These are phyloP conservation scores for Brassica incana DNA, from an alignment of 345 rosid genomes.

Conservation along the genomic window DNA sequence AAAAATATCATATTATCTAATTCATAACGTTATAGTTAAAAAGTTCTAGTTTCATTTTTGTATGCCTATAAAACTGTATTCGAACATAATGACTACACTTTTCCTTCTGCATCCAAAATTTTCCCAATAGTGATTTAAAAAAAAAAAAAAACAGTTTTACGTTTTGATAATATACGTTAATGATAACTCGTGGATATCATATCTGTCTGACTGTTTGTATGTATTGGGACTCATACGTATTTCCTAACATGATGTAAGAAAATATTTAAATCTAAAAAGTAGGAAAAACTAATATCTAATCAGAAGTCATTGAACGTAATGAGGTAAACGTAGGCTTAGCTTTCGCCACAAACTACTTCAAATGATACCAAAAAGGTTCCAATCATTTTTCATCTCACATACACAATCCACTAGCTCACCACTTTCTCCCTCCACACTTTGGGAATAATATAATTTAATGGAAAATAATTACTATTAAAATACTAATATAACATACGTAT, in stretches of 20 bases:
- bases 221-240: not conserved
- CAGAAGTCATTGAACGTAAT: slow-evolving; percentile 51
- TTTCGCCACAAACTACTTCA: slow-evolving; percentile 56
- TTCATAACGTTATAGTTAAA: not conserved
- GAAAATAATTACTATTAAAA: not conserved
- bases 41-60: not conserved
- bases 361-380: slow-evolving; percentile 59
- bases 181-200: slow-evolving; percentile 8
- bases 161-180: not conserved
- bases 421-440: slow-evolving; percentile 14
- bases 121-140: not conserved
- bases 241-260: not conserved
- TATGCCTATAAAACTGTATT: not conserved
- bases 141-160: not conserved
- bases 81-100: not conserved
- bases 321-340: slow-evolving; percentile 59
- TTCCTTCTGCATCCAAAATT: not conserved
- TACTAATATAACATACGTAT: not conserved
- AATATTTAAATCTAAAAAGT: not conserved
- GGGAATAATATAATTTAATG: not conserved
- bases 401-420: slow-evolving; percentile 41
- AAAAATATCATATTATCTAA: not conserved
- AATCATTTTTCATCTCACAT: slow-evolving; percentile 43
- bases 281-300: slow-evolving; percentile 28
- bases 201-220: not conserved